Evolutionary conservation across 2,329 filamentous ascomycete genomes (phyloP), one percentile per base, ranked within the genome.

Genomic region (Beauveria brongniartii): DNA sequence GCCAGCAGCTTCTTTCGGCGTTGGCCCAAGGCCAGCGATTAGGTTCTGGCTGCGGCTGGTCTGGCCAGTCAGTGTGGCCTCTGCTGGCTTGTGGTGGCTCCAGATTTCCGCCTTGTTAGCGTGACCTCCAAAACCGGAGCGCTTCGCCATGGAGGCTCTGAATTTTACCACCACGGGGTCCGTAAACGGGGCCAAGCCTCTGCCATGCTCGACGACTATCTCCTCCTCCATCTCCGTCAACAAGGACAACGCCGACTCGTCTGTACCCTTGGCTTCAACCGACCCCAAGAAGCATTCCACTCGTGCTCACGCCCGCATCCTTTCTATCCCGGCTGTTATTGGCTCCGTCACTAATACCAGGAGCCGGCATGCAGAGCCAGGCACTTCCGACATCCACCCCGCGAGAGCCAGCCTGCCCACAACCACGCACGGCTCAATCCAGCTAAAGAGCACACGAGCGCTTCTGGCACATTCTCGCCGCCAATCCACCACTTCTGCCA

Each of bases 361-460:
- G 71, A 78, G 80, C 65, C 78, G 80, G 60, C 79, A 83, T 70
- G 80, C 80, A 61, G 84, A 88, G 67, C 78, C 85, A 40, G 82
- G 82, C 64, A 82, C 81, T 34, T 82, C 80, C 63, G 79, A 81
- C 61, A 77, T 78, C 64, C 79, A 82, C 70, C 79, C 82, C 64
- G 83, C 85, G 62, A 79, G 80, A 68, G 79, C 85, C 61, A 87
- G 79, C 71, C 78, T 87, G 63, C 87, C 83, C 65, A 87, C 89
- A 81, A 53, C 28, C 50, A n/a, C 52, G 28, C 54, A 48, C 37
- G 44, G 26, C 50, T 59, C 55, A 56, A 58, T 62, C 26, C 55
- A 53, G 59, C 48, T 59, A 55, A 63, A 22, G 57, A 57, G 56
- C 61, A 60, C 61, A 48, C 56, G 61, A 61, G 56, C 61, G 16